Conservation (phyloP, 805 yeast species). For the Candida taoyuanica region DNA sequence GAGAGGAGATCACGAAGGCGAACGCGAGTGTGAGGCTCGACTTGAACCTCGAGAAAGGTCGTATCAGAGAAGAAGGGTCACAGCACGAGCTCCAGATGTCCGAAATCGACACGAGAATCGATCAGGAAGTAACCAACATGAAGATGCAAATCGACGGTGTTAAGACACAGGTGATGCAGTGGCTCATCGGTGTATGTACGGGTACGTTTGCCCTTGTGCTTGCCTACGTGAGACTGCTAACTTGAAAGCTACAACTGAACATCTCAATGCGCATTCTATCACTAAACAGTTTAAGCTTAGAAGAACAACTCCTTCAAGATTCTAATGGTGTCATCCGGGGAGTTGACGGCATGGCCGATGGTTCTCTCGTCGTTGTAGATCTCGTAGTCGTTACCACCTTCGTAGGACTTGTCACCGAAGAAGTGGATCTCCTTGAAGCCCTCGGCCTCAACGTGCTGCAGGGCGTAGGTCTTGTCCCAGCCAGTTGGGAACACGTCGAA, state of each 20-base stretch:
- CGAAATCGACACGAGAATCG: constrained; percentile 92
- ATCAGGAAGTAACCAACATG: constrained; percentile 92
- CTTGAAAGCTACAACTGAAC: constrained; percentile 31
- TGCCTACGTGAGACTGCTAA: constrained; percentile 82
- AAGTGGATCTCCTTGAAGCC: constrained; percentile 87
- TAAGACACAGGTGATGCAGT: constrained; percentile 95
- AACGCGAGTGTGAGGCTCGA: constrained; percentile 89
- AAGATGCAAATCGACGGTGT: constrained; percentile 93
- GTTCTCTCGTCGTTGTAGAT: constrained; percentile 90
- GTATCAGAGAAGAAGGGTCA: constrained; percentile 91
- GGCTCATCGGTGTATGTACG: constrained; percentile 97
- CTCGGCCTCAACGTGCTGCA: constrained; percentile 85
- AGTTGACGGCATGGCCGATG: constrained; percentile 87
- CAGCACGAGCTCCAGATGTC: constrained; percentile 90
- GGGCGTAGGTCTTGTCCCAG: constrained; percentile 99
- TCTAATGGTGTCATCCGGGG: constrained; percentile 84
- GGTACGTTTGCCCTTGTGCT: constrained; percentile 94
- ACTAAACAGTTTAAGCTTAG: constrained; percentile 5
- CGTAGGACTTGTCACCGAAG: constrained; percentile 96
- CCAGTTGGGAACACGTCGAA: constrained; percentile 99
- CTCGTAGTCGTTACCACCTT: constrained; percentile 99
- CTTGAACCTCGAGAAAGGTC: constrained; percentile 87
- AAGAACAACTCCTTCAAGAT: constrained; percentile 79
- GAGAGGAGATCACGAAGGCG: constrained; percentile 87
- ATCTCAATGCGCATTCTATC: not conserved